Conservation (phyloP, 1,284 basidiomycete genomes). For the Cutaneotrichosporon mucoides region DNA sequence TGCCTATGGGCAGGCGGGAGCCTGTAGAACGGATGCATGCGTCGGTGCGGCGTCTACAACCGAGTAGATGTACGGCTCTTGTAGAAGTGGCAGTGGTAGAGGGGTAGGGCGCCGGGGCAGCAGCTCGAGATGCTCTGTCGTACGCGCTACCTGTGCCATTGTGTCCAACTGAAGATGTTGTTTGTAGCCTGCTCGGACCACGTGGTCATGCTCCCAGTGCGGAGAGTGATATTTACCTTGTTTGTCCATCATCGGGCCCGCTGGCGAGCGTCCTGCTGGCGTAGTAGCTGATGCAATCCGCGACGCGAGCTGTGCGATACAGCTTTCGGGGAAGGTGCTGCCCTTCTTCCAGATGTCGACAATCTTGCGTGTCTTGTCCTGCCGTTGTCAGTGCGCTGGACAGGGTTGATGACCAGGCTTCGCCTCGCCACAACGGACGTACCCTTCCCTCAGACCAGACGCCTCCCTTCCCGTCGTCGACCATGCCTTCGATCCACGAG, state of each 20-base stretch:
- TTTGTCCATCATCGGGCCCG: conserved; percentile 4
- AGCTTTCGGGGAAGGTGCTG: conserved; percentile 69
- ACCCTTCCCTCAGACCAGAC: conserved; percentile 69
- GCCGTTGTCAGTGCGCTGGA: conserved; percentile 30
- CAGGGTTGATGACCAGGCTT: no score
- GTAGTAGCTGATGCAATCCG: conserved; percentile 3
- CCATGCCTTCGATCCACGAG: conserved; percentile 74
- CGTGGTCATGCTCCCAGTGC: neutral
- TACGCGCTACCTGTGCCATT: neutral
- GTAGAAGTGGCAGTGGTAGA: neutral
- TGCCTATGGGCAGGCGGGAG: no score
- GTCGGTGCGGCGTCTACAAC: conserved; percentile 16
- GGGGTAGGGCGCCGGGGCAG: neutral
- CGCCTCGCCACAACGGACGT: conserved; percentile 51
- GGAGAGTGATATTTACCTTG: conserved; percentile 14
- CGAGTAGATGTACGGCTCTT: conserved; percentile 5
- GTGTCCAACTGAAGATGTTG: neutral
- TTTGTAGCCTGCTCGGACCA: no score
- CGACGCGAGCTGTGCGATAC: conserved; percentile 26
- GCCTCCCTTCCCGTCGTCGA: conserved; percentile 55
- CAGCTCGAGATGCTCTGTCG: conserved; percentile 2
- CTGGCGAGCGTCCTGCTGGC: neutral
- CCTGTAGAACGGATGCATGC: conserved; percentile 15
- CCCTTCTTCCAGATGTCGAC: conserved; percentile 91
- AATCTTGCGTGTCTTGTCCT: conserved; percentile 94